These are phyloP conservation scores for Drechslerella stenobrocha DNA, from an alignment of 2,329 filamentous ascomycete species.

Conservation along the genomic window DNA sequence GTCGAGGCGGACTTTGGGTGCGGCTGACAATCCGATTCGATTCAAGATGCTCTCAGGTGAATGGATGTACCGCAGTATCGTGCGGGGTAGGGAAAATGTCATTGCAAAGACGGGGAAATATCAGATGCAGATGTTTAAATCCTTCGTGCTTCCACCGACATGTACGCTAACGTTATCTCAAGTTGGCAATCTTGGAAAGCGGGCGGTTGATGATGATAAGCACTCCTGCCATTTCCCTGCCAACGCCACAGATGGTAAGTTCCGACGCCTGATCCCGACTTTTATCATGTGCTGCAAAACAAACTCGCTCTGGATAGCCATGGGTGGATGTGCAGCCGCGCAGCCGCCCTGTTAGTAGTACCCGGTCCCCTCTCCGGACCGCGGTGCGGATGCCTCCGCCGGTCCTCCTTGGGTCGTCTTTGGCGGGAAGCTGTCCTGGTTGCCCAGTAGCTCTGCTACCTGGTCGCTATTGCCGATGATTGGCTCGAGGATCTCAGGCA, in stretches of 20 bases:
- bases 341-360: slow-evolving; percentile 21
- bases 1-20: too few species aligned
- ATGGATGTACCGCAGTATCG: too few species aligned
- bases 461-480: slow-evolving; percentile 54
- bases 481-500: slow-evolving; percentile 58
- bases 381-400: background rate
- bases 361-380: slow-evolving; percentile 16
- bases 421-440: slow-evolving; percentile 25
- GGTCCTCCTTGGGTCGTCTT: slow-evolving; percentile 26
- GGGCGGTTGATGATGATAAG: too few species aligned
- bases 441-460: slow-evolving; percentile 21
- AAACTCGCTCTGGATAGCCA: background rate
- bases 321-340: background rate
- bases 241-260: background rate
- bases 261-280: background rate
- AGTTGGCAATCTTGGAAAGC: too few species aligned
- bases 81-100: too few species aligned
- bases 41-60: too few species aligned
- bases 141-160: too few species aligned
- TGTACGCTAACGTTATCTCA: too few species aligned
- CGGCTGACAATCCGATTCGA: too few species aligned
- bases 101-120: too few species aligned
- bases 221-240: too few species aligned
- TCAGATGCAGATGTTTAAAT: too few species aligned
- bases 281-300: background rate